Evolutionary conservation across 257 asterid genomes (phyloP), one percentile per base, ranked within the genome.

Genomic region (Solanum habrochaites): DNA sequence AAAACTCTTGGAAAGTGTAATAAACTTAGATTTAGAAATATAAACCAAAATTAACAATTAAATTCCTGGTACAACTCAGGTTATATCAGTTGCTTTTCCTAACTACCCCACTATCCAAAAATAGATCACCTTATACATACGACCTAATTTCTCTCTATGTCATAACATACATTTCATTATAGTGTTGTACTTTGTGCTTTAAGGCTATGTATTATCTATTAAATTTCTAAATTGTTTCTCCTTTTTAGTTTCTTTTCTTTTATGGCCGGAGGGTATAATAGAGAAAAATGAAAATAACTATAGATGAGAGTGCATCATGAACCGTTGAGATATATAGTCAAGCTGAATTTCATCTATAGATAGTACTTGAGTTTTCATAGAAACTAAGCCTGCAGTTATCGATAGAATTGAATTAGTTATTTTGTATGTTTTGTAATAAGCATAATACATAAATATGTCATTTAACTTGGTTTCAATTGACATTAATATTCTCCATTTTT

Each of bases 1-100:
- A 32, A 72, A 85, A 8, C 87, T 75, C 45, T 82, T 58, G 84
- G 89, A 81, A 82, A 89, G 88, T 87, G 90, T 56, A 89, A 92
- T 88, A 43, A 89, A 81, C 83, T 82, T 27, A 39, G 40, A 78
- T 78, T 78, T 45, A 72, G 62, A 71, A 87, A 87, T 66, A 83
- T 52, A 67, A 11, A 86, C 7, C 6, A 52, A 29, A 18, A 5
- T 42, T 25, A 35, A 64, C 15, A 64, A 25, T 56, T 35, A 77
- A 40, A 15, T 18, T 8, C 3, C 10, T 43, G 10, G 37, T 40
- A 13, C 20, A 45, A 43, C 11, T 52, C 86, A 73, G 58, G 23
- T 81, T 23, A 4, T 62, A 62, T 84, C 13, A 66, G 39, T 32
- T 85, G 64, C 5, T 64, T 11, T 8, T 25, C 66, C 39, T 78